Conservation (phyloP, 768 basidiomycete genomes). For the Steccherinum ochraceum region DNA sequence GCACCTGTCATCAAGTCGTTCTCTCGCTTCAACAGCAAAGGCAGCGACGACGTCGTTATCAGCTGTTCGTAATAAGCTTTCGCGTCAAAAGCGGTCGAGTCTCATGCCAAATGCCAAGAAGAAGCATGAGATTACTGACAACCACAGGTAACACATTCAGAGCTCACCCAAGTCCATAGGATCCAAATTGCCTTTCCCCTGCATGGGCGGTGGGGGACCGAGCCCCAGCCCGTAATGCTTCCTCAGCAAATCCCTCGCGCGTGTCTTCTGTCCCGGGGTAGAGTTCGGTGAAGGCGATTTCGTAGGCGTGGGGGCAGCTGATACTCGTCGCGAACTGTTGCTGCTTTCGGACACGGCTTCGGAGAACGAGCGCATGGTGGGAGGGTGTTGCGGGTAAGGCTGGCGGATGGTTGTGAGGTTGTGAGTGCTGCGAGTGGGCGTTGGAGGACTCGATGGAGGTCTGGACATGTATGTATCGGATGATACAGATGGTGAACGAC, state of each 20-base stretch:
- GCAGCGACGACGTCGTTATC: constrained; percentile 74
- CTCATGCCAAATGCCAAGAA: constrained; percentile 30
- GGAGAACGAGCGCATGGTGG: neutral
- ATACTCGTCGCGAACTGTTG: neutral
- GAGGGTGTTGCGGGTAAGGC: neutral
- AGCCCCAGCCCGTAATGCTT: constrained; percentile 85
- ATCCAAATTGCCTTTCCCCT: constrained; percentile 45
- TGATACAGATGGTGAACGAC: no score
- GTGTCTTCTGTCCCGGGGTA: neutral
- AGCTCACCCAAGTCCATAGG: constrained; percentile 77
- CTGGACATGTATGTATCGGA: neutral
- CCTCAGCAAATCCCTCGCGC: constrained; percentile 71
- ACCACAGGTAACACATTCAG: constrained; percentile 1
- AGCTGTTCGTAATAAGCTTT: constrained; percentile 81
- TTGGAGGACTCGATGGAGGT: neutral
- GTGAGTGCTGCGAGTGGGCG: neutral
- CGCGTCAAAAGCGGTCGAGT: constrained; percentile 78
- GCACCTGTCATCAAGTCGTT: constrained; percentile 74
- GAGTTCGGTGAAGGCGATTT: neutral
- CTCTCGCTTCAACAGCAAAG: constrained; percentile 68
- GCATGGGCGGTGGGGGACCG: constrained; percentile 58
- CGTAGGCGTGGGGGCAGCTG: neutral
- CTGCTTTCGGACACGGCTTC: neutral
- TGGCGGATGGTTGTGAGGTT: neutral
- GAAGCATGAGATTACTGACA: neutral